These are phyloP conservation scores for Aspergillus neoniger DNA, from an alignment of 2,329 filamentous ascomycete genomes.

Conservation along the genomic window DNA sequence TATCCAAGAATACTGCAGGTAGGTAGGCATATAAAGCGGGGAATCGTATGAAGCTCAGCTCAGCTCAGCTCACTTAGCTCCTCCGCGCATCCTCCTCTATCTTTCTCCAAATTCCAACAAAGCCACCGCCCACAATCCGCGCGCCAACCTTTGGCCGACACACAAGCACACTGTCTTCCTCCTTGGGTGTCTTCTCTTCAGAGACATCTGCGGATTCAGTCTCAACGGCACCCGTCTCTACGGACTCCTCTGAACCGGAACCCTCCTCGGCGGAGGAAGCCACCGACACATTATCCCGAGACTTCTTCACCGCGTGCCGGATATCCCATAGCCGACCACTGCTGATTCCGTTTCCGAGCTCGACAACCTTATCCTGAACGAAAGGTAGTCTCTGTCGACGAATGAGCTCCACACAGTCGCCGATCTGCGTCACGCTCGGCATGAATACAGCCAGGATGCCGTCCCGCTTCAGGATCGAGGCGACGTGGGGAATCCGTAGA, in stretches of 20 bases:
- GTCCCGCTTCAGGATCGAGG: slow-evolving; percentile 60
- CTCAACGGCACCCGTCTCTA: slow-evolving; percentile 11
- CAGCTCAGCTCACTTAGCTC: neutral
- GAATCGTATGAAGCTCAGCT: too few relatives aligned
- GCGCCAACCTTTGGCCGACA: slow-evolving; percentile 55
- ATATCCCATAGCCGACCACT: slow-evolving; percentile 53
- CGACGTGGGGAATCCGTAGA: slow-evolving; percentile 47
- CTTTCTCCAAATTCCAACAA: slow-evolving; percentile 53
- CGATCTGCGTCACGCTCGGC: slow-evolving; percentile 77
- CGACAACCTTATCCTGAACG: slow-evolving; percentile 47
- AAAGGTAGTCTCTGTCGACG: slow-evolving; percentile 58
- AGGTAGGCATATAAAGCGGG: too few relatives aligned
- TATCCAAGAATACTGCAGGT: neutral
- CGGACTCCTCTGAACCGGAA: slow-evolving; percentile 11
- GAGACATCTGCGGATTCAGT: slow-evolving; percentile 9
- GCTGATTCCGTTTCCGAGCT: slow-evolving; percentile 49
- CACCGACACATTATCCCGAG: slow-evolving; percentile 37
- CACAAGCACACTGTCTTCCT: slow-evolving; percentile 47
- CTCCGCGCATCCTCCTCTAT: slow-evolving; percentile 36
- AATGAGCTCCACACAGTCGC: slow-evolving; percentile 60
- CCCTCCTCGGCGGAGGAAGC: slow-evolving; percentile 24
- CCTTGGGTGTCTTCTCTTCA: slow-evolving; percentile 20
- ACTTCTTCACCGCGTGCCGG: slow-evolving; percentile 42
- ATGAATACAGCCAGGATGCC: slow-evolving; percentile 71
- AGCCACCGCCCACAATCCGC: slow-evolving; percentile 52